A percentile compares a stretch with the other conserved stretches of the same genome.
phyloP scores from a whole-genome alignment of 495 filamentous ascomycete genomes.

The Xylaria scruposa region DNA sequence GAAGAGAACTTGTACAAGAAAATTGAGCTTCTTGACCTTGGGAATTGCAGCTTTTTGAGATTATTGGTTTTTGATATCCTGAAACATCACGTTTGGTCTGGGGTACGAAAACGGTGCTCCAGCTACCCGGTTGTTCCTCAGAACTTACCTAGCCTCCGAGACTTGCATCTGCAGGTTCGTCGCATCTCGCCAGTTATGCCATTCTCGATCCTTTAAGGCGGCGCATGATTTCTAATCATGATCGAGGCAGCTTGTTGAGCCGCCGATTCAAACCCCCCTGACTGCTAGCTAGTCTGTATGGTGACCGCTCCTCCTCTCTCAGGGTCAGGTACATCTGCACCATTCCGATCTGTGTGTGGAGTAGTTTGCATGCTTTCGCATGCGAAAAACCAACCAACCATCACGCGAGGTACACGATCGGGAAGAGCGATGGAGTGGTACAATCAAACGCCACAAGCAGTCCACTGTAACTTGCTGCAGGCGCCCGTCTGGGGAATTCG shows the following conservation, averaged over 20 bases:
- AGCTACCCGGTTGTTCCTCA: neutral
- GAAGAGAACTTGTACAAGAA: neutral
- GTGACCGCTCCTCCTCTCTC: neutral
- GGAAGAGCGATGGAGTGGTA: neutral
- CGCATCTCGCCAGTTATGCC: neutral
- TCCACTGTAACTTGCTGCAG: slow-evolving; percentile 7
- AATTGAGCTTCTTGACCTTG: neutral
- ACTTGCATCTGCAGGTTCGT: slow-evolving; percentile 11
- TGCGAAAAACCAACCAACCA: neutral
- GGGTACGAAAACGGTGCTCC: slow-evolving; percentile 2
- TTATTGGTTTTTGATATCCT: neutral
- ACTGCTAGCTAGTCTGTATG: neutral
- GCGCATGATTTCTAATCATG: neutral
- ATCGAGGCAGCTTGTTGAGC: neutral
- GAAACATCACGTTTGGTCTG: neutral
- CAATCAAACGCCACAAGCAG: neutral
- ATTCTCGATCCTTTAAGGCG: neutral
- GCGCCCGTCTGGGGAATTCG: neutral
- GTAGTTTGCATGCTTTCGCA: neutral
- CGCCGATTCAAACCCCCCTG: neutral
- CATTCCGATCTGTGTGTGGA: slow-evolving; percentile 14
- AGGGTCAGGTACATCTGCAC: slow-evolving; percentile 13
- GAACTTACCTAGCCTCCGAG: neutral
- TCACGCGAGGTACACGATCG: neutral
- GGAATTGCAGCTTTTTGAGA: neutral